These are phyloP conservation scores for Malus asiatica DNA, from an alignment of 306 rosid species.

Conservation along the genomic window DNA sequence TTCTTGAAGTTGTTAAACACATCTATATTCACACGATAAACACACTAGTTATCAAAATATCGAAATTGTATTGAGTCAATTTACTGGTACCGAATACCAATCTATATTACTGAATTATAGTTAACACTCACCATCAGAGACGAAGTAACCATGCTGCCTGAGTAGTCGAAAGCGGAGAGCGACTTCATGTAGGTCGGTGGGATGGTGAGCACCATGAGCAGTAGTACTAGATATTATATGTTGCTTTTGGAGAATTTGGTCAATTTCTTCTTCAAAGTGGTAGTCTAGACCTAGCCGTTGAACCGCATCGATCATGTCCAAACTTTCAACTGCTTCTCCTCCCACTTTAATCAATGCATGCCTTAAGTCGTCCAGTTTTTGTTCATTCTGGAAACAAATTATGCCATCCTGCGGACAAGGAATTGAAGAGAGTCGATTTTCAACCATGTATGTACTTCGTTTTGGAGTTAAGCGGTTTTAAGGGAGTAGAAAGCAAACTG, in stretches of 20 bases:
- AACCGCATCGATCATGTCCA: slow-evolving; percentile 29
- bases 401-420: neutral
- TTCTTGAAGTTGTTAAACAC: slow-evolving; percentile 22
- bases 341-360: neutral
- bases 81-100: neutral
- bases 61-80: too few relatives aligned
- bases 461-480: neutral
- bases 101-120: too few relatives aligned
- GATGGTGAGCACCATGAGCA: neutral
- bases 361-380: neutral
- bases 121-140: slow-evolving; percentile 13
- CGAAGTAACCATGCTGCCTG: slow-evolving; percentile 34
- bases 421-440: neutral
- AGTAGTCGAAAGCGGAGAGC: slow-evolving; percentile 36
- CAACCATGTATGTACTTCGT: neutral
- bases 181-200: slow-evolving; percentile 16
- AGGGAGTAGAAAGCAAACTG: neutral
- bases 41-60: too few relatives aligned
- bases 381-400: neutral
- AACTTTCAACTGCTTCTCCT: slow-evolving; percentile 9
- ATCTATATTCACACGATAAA: neutral
- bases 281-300: slow-evolving; percentile 29
- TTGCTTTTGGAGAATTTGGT: slow-evolving; percentile 12
- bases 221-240: neutral
- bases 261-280: slow-evolving; percentile 17